phyloP scores from a whole-genome alignment of 257 asterid species.

The Solanum pimpinellifolium region DNA sequence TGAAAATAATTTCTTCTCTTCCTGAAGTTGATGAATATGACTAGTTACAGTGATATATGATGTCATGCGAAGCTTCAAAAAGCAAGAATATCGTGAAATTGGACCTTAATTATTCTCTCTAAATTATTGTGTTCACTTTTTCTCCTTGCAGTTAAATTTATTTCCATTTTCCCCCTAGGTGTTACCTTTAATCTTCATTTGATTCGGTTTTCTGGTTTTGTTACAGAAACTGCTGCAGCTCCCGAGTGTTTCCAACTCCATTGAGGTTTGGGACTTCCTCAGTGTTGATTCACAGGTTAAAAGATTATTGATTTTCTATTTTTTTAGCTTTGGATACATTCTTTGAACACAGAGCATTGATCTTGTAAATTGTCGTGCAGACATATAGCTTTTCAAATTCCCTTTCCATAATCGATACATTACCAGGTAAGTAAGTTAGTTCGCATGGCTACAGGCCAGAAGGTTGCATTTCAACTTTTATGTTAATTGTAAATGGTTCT shows the following conservation, averaged over 20 bases:
- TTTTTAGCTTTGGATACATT: conserved; percentile 2
- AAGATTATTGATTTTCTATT: conserved; percentile 1
- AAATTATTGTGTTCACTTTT: neutral
- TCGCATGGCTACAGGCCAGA: neutral
- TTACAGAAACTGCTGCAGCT: conserved; percentile 82
- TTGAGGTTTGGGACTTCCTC: conserved; percentile 98
- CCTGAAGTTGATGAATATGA: neutral
- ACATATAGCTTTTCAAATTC: conserved; percentile 80
- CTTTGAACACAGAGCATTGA: conserved; percentile 2
- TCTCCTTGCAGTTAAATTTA: neutral
- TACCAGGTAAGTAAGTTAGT: conserved; percentile 45
- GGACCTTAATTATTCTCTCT: neutral
- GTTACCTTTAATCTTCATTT: neutral
- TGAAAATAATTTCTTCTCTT: neutral
- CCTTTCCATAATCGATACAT: conserved; percentile 72
- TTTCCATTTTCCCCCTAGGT: neutral
- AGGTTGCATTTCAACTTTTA: neutral
- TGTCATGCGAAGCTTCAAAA: neutral
- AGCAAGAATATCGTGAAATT: neutral
- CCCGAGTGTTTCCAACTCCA: conserved; percentile 74
- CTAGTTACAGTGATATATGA: neutral
- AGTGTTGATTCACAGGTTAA: conserved; percentile 97
- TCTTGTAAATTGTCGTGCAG: conserved; percentile 34
- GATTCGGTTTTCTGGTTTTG: neutral
- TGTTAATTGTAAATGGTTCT: neutral